Percentiles rank a stretch among this genome's conserved stretches.
These are phyloP conservation scores for Amaranthus cruentus DNA, from an alignment of 148 eudicot genomes.

Conservation along the genomic window DNA sequence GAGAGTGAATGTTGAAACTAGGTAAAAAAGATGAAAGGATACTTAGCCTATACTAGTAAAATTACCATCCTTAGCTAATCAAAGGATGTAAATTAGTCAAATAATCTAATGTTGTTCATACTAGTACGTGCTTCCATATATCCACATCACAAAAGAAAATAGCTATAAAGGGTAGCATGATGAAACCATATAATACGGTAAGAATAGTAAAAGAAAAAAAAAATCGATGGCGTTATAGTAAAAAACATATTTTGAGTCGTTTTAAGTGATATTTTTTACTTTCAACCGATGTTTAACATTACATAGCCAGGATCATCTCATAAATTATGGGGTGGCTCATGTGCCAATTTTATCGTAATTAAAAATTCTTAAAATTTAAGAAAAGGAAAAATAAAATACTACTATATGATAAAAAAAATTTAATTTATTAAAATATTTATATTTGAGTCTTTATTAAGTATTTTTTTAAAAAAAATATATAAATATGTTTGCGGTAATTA, in stretches of 20 bases:
- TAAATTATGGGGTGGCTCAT: neutral
- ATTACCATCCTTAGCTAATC: neutral
- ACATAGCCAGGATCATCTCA: neutral
- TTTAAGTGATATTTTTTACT: no score
- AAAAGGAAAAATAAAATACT: neutral
- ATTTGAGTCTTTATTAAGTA: neutral
- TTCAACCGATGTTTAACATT: no score
- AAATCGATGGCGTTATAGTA: no score
- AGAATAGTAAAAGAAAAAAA: no score
- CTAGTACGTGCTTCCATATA: neutral
- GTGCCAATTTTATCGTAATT: neutral
- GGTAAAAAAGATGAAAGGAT: conserved; percentile 6
- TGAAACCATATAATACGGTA: neutral
- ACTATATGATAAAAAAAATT: neutral
- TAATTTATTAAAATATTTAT: neutral
- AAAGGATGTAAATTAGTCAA: neutral
- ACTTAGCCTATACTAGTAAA: neutral
- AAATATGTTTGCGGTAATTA: no score
- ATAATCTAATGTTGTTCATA: neutral
- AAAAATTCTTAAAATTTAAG: neutral
- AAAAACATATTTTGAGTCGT: neutral
- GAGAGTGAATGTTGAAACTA: neutral
- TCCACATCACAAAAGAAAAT: neutral
- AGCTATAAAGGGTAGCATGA: neutral
- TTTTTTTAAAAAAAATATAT: no score